Percentiles rank a stretch among this genome's conserved stretches.
phyloP scores from a whole-genome alignment of 2,329 filamentous ascomycete species.

The Diaporthe destruens region DNA sequence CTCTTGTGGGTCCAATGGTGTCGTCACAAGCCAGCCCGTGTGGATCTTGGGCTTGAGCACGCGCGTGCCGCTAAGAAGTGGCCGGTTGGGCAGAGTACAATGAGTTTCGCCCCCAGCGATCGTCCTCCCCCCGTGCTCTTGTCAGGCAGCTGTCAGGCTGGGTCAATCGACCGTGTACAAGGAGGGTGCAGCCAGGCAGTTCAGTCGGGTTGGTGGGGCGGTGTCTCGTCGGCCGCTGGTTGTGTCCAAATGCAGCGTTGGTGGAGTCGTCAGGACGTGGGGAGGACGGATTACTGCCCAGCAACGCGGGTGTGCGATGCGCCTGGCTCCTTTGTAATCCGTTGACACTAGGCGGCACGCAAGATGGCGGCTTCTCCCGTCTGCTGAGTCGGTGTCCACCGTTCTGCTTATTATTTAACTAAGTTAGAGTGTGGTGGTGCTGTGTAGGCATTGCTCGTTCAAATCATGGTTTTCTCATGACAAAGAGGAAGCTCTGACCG shows the following conservation, averaged over 20 bases:
- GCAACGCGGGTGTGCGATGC: not conserved
- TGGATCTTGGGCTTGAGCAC: conserved; percentile 1
- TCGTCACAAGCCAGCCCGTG: conserved; percentile 13
- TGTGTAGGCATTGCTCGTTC: no score
- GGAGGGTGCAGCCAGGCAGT: conserved; percentile 4
- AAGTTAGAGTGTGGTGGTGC: no score
- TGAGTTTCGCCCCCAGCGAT: not conserved
- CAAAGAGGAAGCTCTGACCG: not conserved
- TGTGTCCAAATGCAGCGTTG: conserved; percentile 21
- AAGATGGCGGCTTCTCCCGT: not conserved
- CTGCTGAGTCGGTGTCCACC: not conserved
- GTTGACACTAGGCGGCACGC: not conserved
- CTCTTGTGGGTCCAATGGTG: conserved; percentile 2
- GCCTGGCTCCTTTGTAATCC: conserved; percentile 25
- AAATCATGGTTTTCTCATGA: not conserved
- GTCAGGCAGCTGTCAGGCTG: not conserved
- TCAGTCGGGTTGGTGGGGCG: conserved; percentile 34
- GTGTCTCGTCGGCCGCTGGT: conserved; percentile 16
- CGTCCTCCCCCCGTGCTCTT: not conserved
- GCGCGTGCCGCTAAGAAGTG: not conserved
- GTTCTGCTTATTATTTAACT: not conserved
- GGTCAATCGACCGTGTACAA: not conserved
- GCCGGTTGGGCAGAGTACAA: not conserved
- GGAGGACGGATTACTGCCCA: no score
- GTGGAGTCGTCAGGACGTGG: not conserved